Base-by-base conservation (phyloP, 495 filamentous ascomycete species). In the Darksidea phi region DNA sequence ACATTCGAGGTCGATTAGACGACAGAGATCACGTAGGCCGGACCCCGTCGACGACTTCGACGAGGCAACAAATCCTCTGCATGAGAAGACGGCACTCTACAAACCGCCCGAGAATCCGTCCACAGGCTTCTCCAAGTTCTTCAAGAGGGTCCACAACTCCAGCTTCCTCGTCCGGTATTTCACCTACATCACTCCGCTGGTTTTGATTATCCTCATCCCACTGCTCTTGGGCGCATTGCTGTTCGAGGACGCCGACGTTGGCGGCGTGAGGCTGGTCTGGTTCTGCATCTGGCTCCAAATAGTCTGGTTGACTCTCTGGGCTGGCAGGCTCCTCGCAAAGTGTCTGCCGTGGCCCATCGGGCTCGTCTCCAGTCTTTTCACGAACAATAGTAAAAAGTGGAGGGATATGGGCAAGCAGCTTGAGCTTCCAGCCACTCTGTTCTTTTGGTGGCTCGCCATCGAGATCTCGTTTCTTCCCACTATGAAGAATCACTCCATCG, bases 211-310 rank as follows among this genome's bases (percentile, higher is more conserved):
- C 24, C 74, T 96, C 55, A 83, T 95, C 36, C 94, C 94, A 0
- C 72, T 95, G 45, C 80, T 98, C 4, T 73, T 98, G 26, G 92
- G 90, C 8, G 80, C 81, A 2, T 78, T 92, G 32, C 69, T 82
- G 6, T 88, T 85, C 64, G 78, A 80, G 10, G 70, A 83, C 26
- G 83, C 88, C 2, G 85, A 76, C 18, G 85, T 90, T 7, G 93
- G 91, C 1, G 91, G 85, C 34, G 89, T 96, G 1, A 55, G 81
- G 61, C 70, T 97, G 56, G 76, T 90, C 49, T 97, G 93, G 93
- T 97, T 97, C 63, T 86, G 88, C 43, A 88, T 97, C 48, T 97
- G 93, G 93, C 78, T 97, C 47, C 89, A 95, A 71, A 87, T 96
- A 23, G 83, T 97, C 43, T 97, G 93, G 93, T 76, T 95, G 42